Evolutionary conservation across 306 rosid species (phyloP).

Genomic region (Vigna reflexopilosa): DNA sequence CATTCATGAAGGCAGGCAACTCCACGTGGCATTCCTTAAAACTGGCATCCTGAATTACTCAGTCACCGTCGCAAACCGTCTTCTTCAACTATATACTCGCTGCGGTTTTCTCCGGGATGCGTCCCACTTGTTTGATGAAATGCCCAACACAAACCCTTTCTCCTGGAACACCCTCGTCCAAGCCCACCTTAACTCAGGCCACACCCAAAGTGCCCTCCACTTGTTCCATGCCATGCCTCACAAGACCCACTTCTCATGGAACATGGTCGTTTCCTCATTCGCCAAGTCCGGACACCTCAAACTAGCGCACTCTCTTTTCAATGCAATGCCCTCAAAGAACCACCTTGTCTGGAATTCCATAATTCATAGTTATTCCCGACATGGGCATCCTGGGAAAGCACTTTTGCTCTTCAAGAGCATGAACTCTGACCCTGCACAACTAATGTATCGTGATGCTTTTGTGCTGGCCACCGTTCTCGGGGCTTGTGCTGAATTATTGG

Average conservation of each 20-base stretch:
- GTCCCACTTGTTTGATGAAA: conserved; percentile 63
- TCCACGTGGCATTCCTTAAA: conserved; percentile 68
- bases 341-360: conserved; percentile 71
- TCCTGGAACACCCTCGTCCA: conserved; percentile 72
- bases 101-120: conserved; percentile 53
- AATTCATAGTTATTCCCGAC: conserved; percentile 65
- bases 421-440: conserved; percentile 57
- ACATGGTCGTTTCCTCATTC: conserved; percentile 58
- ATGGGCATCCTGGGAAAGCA: conserved; percentile 61
- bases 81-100: conserved; percentile 64
- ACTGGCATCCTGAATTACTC: conserved; percentile 56
- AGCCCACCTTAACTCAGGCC: conserved; percentile 61
- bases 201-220: conserved; percentile 52
- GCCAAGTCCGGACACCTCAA: conserved; percentile 62
- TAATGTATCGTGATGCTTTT: conserved; percentile 48
- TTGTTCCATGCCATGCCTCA: conserved; percentile 66
- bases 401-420: conserved; percentile 61
- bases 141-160: conserved; percentile 66
- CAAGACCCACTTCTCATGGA: conserved; percentile 70
- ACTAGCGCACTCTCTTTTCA: conserved; percentile 59
- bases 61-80: conserved; percentile 63
- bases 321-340: conserved; percentile 67
- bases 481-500: conserved; percentile 66
- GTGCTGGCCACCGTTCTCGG: conserved; percentile 68
- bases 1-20: conserved; percentile 56